phyloP scores from a whole-genome alignment of 1,284 basidiomycete species.

The Moesziomyces antarcticus region DNA sequence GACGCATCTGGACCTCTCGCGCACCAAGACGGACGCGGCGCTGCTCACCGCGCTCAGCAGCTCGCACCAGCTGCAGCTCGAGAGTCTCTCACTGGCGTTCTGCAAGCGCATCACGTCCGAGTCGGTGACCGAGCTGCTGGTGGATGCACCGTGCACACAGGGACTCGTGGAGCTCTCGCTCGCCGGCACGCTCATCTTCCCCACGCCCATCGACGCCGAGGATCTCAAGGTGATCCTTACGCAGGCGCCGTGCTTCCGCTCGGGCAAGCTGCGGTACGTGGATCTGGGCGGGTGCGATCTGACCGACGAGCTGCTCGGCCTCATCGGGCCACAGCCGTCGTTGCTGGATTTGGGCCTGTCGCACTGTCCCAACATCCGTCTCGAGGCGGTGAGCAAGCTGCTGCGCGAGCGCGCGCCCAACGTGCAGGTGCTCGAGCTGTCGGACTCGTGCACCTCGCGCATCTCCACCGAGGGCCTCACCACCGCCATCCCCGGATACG shows the following conservation, averaged over 20 bases:
- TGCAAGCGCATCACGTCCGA: constrained; percentile 85
- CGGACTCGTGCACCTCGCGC: constrained; percentile 72
- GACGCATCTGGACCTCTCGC: constrained; percentile 77
- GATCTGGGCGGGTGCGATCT: constrained; percentile 87
- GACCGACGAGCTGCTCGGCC: constrained; percentile 71
- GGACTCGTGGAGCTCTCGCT: constrained; percentile 83
- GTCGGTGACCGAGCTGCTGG: constrained; percentile 80
- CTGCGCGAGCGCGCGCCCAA: constrained; percentile 77
- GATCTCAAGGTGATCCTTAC: constrained; percentile 79
- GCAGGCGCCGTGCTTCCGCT: constrained; percentile 82
- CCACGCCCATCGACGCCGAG: constrained; percentile 78
- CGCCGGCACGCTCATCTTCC: constrained; percentile 87
- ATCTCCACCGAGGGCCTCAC: constrained; percentile 32
- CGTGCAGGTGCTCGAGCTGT: constrained; percentile 86
- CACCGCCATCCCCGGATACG: constrained; percentile 56
- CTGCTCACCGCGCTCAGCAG: constrained; percentile 78
- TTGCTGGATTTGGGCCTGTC: constrained; percentile 78
- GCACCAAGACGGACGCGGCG: constrained; percentile 79
- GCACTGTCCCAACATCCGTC: constrained; percentile 79
- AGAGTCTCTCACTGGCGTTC: constrained; percentile 85
- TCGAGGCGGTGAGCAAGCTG: constrained; percentile 78
- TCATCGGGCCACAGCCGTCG: constrained; percentile 76
- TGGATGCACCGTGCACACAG: constrained; percentile 75
- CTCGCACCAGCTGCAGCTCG: constrained; percentile 76
- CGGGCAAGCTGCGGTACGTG: constrained; percentile 82